Percentiles rank a stretch among this genome's conserved stretches.
These are phyloP conservation scores for Komagataella phaffii DNA, from an alignment of 805 yeast genomes.

Conservation along the genomic window DNA sequence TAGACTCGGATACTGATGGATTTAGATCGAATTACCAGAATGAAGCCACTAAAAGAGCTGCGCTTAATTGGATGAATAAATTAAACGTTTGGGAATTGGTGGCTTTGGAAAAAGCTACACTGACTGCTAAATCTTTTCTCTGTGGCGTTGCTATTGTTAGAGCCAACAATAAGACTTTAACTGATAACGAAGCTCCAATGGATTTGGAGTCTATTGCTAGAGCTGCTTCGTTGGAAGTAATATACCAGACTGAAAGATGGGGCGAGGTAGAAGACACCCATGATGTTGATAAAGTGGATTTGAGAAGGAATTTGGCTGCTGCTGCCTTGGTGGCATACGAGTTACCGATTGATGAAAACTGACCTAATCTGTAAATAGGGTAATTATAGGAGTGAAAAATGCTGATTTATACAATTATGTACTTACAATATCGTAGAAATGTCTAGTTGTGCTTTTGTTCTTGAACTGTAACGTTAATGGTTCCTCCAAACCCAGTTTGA, in stretches of 20 bases:
- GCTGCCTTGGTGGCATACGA: slow-evolving; percentile 48
- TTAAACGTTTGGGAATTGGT: slow-evolving; percentile 70
- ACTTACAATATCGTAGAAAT: neutral
- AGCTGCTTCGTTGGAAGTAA: slow-evolving; percentile 69
- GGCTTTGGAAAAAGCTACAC: slow-evolving; percentile 81
- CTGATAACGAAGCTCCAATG: slow-evolving; percentile 16
- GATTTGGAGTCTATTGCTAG: slow-evolving; percentile 60
- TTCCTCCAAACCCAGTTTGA: neutral
- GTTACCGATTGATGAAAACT: neutral
- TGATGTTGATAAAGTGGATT: slow-evolving; percentile 89
- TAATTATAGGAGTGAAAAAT: neutral
- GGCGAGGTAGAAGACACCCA: slow-evolving; percentile 99
- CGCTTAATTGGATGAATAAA: slow-evolving; percentile 44
- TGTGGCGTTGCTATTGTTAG: slow-evolving; percentile 63
- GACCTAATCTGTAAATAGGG: neutral
- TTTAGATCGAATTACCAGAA: slow-evolving; percentile 71
- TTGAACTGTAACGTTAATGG: neutral
- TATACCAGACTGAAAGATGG: slow-evolving; percentile 82
- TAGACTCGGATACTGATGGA: slow-evolving; percentile 78
- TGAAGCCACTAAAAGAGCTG: slow-evolving; percentile 44
- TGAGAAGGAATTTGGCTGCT: slow-evolving; percentile 69
- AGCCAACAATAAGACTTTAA: slow-evolving; percentile 17
- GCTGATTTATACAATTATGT: neutral
- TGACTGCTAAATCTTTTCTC: slow-evolving; percentile 75
- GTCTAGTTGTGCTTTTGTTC: neutral